phyloP scores from a whole-genome alignment of 352 stramenopile species.

The Albugo candida region DNA sequence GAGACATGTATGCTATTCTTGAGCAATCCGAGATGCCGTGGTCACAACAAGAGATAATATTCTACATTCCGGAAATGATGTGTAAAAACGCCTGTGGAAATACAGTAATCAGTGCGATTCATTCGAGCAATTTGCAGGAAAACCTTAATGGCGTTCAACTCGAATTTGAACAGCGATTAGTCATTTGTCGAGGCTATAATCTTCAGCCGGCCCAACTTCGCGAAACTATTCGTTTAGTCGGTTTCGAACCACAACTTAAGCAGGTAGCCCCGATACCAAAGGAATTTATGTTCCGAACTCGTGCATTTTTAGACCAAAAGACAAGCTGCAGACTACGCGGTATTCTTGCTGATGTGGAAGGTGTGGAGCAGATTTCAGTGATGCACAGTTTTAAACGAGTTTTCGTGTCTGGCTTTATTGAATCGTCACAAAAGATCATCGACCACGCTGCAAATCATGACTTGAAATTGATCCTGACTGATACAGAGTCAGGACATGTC shows the following conservation, averaged over 20 bases:
- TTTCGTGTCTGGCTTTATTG: too few species aligned
- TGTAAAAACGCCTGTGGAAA: conserved; percentile 52
- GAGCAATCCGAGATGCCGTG: conserved; percentile 8
- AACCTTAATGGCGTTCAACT: conserved; percentile 19
- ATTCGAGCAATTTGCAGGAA: too few species aligned
- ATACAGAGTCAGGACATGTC: too few species aligned
- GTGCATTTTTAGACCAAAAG: too few species aligned
- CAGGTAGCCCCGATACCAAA: conserved; percentile 17
- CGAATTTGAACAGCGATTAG: conserved; percentile 31
- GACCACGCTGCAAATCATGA: too few species aligned
- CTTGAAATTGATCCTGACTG: too few species aligned
- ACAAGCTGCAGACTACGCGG: too few species aligned
- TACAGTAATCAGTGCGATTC: conserved; percentile 33
- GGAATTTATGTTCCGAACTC: not conserved
- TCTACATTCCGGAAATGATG: conserved; percentile 64
- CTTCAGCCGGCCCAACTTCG: conserved; percentile 22
- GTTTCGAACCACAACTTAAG: conserved; percentile 31
- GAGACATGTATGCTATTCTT: too few species aligned
- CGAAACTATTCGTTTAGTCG: conserved; percentile 22
- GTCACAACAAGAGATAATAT: conserved; percentile 37
- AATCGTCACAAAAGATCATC: too few species aligned
- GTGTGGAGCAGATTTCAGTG: too few species aligned
- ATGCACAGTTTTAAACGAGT: too few species aligned
- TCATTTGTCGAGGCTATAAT: conserved; percentile 24
- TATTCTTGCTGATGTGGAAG: too few species aligned